Base-by-base conservation (phyloP, 1,284 basidiomycete genomes). In the Cronartium quercuum region DNA sequence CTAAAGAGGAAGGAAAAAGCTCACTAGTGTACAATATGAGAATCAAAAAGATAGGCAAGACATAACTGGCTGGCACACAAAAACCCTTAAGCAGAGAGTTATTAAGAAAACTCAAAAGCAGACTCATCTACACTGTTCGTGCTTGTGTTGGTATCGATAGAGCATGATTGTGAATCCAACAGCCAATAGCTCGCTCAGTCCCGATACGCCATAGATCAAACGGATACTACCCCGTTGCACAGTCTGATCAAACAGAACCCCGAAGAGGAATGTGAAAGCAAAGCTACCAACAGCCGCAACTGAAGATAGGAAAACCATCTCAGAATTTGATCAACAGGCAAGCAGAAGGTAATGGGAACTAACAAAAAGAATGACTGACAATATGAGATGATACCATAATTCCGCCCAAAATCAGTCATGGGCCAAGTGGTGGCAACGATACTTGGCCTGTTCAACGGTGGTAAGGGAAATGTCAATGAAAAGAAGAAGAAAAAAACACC, bases 351-450 rank as follows among this genome's bases (percentile, higher is more conserved):
- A 3, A 13, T 24, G 29, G 40, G 7, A 57, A n/a, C 15, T 21
- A 6, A 38, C 40, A 40, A n/a, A n/a, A 21, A 42, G 3, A 34
- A 42, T 40, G 6, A 42, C 55, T 61, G 15, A 69, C 67, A 69
- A 41, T 69, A 69, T 60, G 67, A 69, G 44, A 69, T 69, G 12
- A 69, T 40, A 6, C 68, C 68, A 55, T 70, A 70, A 38, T 70
- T 70, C 55, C 68, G n/a, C 3, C 68, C 68, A 64, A 70, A 70
- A 38, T 34, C 60, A n/a, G 47, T 47, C 42, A 70, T 62, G 29
- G 68, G 68, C 68, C 68, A 70, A 10, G 64, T 44, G 5, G 61
- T 70, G 24, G 68, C 68, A 42, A 70, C 60, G 21, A 70, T 62
- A 62, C 68, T 70, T 21, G 68, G 68, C 10, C 68, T 70, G 37